Percentiles rank a stretch among this genome's conserved stretches.
Evolutionary conservation across 768 basidiomycete species (phyloP).

Genomic region (Symmetrospora coprosmae): DNA sequence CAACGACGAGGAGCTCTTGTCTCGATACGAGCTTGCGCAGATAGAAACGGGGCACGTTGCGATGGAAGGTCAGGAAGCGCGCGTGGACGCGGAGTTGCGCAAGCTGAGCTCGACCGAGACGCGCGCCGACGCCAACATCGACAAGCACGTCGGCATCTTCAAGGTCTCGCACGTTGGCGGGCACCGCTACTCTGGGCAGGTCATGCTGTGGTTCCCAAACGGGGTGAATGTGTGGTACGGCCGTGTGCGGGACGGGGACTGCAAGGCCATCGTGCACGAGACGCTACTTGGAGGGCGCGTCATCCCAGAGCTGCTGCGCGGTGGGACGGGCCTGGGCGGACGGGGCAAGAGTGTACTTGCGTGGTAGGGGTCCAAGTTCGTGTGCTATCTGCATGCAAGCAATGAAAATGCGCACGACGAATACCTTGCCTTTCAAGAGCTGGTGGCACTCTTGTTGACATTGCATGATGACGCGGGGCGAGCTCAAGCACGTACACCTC

Average conservation of each 20-base stretch:
- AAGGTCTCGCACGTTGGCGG: conserved; percentile 83
- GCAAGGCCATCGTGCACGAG: conserved; percentile 67
- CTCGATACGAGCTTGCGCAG: conserved; percentile 41
- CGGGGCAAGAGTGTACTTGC: too few species aligned
- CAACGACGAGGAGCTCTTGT: not conserved
- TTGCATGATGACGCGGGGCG: too few species aligned
- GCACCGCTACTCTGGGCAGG: conserved; percentile 57
- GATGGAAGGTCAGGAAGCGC: conserved; percentile 40
- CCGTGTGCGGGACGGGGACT: conserved; percentile 76
- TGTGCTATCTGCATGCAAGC: too few species aligned
- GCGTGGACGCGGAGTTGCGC: conserved; percentile 46
- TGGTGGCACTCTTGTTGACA: too few species aligned
- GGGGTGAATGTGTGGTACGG: conserved; percentile 66
- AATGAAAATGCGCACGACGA: too few species aligned
- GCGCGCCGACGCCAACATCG: conserved; percentile 41
- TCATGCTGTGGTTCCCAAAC: conserved; percentile 29
- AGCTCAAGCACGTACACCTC: too few species aligned
- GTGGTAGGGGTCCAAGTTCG: too few species aligned
- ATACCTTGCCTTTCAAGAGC: too few species aligned
- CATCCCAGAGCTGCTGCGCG: conserved; percentile 68
- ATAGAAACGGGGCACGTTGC: conserved; percentile 50
- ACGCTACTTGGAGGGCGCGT: conserved; percentile 75
- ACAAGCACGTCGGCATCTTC: conserved; percentile 55
- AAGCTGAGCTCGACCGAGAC: conserved; percentile 35
- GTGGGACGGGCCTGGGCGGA: conserved; percentile 56